These are phyloP conservation scores for Coffea eugenioides DNA, from an alignment of 257 asterid species.

Conservation along the genomic window DNA sequence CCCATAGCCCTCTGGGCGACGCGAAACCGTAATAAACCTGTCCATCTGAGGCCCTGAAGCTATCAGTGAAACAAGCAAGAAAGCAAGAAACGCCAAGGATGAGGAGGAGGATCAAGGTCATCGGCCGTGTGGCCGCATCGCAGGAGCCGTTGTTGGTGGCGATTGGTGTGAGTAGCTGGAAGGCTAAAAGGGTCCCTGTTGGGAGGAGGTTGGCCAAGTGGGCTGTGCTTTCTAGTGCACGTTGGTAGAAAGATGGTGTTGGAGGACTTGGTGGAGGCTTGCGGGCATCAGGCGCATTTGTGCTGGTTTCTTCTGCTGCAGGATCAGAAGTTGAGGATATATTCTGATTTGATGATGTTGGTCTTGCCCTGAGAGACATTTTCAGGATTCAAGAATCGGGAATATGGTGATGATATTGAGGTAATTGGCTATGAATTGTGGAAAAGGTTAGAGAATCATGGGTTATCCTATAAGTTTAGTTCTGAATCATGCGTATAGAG, in stretches of 20 bases:
- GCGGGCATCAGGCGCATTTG: conserved; percentile 1
- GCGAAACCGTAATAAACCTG: conserved; percentile 56
- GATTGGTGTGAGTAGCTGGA: conserved; percentile 65
- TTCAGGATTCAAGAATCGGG: conserved; percentile 2
- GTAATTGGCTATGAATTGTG: not conserved
- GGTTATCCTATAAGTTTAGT: too few species aligned
- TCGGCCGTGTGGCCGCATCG: conserved; percentile 37
- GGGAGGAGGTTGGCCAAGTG: conserved; percentile 80
- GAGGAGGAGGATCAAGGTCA: conserved; percentile 39
- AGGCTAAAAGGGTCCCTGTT: conserved; percentile 67
- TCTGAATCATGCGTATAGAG: not conserved
- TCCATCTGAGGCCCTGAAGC: conserved; percentile 45
- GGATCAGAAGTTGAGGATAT: conserved; percentile 5
- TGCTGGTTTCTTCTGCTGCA: not conserved
- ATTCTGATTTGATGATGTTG: not conserved
- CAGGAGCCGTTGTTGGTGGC: conserved; percentile 64
- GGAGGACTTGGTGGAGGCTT: not conserved
- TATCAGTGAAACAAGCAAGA: conserved; percentile 68
- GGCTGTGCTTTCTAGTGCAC: conserved; percentile 51
- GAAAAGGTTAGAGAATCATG: too few species aligned
- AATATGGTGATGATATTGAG: not conserved
- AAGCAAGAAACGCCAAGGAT: conserved; percentile 51
- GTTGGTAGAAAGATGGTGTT: conserved; percentile 27
- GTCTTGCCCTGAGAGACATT: conserved; percentile 40
- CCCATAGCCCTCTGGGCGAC: conserved; percentile 55